Conservation (phyloP, 306 rosid genomes). For the Gillenia trifoliata region DNA sequence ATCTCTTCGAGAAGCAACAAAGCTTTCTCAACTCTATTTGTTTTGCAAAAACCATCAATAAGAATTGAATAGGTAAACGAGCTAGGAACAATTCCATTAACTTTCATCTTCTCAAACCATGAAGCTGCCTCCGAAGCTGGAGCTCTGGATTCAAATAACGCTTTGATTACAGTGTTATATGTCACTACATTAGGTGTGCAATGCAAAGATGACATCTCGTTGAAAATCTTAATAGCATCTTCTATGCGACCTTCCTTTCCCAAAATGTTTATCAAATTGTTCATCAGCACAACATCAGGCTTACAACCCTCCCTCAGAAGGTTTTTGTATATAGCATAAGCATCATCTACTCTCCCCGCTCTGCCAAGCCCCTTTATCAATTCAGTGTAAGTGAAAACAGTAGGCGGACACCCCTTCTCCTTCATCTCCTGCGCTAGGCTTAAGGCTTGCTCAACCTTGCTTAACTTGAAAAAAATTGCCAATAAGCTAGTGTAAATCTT, state of each 20-base stretch:
- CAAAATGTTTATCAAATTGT: constrained; percentile 77
- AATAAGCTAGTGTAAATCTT: constrained; percentile 71
- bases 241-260: constrained; percentile 62
- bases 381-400: constrained; percentile 80
- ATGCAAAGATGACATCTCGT: constrained; percentile 52
- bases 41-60: constrained; percentile 89
- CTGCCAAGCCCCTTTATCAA: constrained; percentile 86
- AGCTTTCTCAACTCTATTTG: constrained; percentile 80
- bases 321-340: constrained; percentile 43
- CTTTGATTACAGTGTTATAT: constrained; percentile 68
- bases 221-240: constrained; percentile 56
- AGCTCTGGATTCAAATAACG: constrained; percentile 65
- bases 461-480: constrained; percentile 64
- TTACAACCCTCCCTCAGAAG: constrained; percentile 65
- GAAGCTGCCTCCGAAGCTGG: constrained; percentile 54
- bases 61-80: constrained; percentile 86
- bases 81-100: constrained; percentile 62
- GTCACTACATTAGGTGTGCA: constrained; percentile 81
- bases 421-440: constrained; percentile 66
- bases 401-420: constrained; percentile 51
- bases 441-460: constrained; percentile 63
- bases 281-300: constrained; percentile 77
- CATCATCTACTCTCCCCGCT: constrained; percentile 76
- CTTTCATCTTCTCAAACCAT: constrained; percentile 89
- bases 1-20: constrained; percentile 93